These are phyloP conservation scores for Dissoconium aciculare DNA, from an alignment of 2,329 filamentous ascomycete genomes.

Conservation along the genomic window DNA sequence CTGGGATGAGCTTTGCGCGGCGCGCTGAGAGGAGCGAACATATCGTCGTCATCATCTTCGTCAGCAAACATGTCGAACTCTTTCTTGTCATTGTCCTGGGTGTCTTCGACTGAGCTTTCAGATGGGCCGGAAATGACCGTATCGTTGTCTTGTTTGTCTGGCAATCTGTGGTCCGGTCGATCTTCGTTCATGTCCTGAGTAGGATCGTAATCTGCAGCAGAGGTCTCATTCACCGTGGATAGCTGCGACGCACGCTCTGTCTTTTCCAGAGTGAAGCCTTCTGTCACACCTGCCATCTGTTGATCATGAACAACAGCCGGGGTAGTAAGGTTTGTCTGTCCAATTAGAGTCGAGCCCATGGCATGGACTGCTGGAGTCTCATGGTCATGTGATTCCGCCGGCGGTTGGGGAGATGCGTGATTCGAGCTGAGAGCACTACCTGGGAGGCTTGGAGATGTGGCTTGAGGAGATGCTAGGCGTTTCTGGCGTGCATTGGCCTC, in stretches of 20 bases:
- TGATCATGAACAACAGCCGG: constrained; percentile 28
- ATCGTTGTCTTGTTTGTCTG: constrained; percentile 16
- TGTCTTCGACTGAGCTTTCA: constrained; percentile 1
- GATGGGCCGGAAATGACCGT: constrained; percentile 2
- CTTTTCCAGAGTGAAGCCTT: neutral
- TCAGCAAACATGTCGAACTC: constrained; percentile 51
- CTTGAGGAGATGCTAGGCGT: neutral
- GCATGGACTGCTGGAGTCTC: constrained; percentile 5
- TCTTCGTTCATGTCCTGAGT: constrained; percentile 81
- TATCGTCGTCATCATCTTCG: constrained; percentile 58
- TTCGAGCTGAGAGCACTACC: neutral
- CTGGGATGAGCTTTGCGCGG: constrained; percentile 32
- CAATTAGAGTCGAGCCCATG: constrained; percentile 10
- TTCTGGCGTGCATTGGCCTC: neutral
- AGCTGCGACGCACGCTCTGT: constrained; percentile 24
- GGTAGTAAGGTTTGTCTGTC: constrained; percentile 25
- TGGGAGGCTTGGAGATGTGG: neutral
- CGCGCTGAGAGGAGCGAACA: constrained; percentile 57
- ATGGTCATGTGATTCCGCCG: constrained; percentile 1
- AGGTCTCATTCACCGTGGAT: constrained; percentile 27
- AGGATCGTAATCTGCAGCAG: constrained; percentile 87
- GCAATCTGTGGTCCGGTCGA: constrained; percentile 19
- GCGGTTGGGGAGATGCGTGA: neutral
- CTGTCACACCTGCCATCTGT: no score
- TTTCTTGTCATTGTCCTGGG: constrained; percentile 20